Evolutionary conservation across 148 eudicot genomes (phyloP).

Genomic region (Diospyros kaki): DNA sequence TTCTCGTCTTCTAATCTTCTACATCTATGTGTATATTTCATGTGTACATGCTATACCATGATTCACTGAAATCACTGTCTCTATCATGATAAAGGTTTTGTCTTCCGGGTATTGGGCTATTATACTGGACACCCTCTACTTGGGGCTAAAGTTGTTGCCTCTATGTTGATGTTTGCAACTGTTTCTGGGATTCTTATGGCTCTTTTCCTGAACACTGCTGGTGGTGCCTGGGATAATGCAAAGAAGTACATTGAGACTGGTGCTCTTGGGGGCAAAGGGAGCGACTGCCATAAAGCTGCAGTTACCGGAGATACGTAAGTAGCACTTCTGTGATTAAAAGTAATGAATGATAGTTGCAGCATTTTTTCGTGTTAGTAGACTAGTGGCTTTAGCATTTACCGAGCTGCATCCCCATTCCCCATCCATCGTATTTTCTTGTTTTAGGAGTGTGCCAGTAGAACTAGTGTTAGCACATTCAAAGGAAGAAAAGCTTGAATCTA

Average conservation of each 20-base stretch:
- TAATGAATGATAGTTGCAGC: neutral
- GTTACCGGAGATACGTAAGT: conserved; percentile 99
- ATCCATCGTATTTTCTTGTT: too few relatives aligned
- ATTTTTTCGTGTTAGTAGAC: too few relatives aligned
- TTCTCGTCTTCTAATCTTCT: too few relatives aligned
- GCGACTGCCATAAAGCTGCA: conserved; percentile 96
- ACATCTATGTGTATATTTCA: neutral
- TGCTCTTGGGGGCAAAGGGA: conserved; percentile 98
- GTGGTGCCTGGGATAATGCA: conserved; percentile 99
- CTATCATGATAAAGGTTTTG: conserved; percentile 44
- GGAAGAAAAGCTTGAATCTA: neutral
- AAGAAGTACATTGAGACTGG: conserved; percentile 99
- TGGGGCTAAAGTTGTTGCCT: conserved; percentile 97
- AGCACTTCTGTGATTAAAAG: neutral
- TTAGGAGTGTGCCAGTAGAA: too few relatives aligned
- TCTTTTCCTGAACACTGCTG: conserved; percentile 97
- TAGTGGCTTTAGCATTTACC: too few relatives aligned
- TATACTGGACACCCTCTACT: conserved; percentile 89
- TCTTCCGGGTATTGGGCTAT: conserved; percentile 77
- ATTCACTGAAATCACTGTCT: conserved; percentile 5
- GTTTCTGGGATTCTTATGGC: conserved; percentile 99
- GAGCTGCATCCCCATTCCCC: too few relatives aligned
- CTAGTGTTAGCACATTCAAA: neutral
- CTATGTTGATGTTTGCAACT: conserved; percentile 95
- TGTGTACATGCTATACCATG: neutral